Evolutionary conservation across 208 protist genomes (phyloP).

Genomic region (Trypanosoma melophagium): DNA sequence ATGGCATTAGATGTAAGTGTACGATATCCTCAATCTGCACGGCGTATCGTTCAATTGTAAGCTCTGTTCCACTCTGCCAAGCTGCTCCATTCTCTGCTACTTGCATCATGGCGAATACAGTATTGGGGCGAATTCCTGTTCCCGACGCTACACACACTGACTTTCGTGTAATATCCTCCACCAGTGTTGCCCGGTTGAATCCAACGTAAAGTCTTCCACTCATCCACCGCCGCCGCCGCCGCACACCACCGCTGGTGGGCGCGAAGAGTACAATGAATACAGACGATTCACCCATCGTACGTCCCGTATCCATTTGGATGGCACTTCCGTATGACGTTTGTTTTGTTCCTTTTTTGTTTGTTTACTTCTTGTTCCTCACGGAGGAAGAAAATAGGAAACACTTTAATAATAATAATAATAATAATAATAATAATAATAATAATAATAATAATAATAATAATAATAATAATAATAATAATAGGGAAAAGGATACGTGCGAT

Average conservation of each 20-base stretch:
- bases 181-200: slow-evolving; percentile 41
- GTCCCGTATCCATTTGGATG: neutral
- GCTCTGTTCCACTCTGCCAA: slow-evolving; percentile 54
- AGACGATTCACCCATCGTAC: slow-evolving; percentile 25
- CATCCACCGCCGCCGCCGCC: slow-evolving; percentile 41
- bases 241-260: slow-evolving; percentile 33
- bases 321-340: neutral
- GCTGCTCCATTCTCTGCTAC: slow-evolving; percentile 44
- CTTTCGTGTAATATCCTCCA: slow-evolving; percentile 35
- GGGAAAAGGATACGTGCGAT: no score
- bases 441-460: no score
- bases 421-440: no score
- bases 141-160: slow-evolving; percentile 39
- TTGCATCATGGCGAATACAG: slow-evolving; percentile 52
- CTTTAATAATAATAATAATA: no score
- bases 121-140: slow-evolving; percentile 46
- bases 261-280: slow-evolving; percentile 62
- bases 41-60: slow-evolving; percentile 40
- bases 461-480: no score
- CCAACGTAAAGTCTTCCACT: slow-evolving; percentile 54
- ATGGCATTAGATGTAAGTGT: slow-evolving; percentile 71
- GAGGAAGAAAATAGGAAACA: no score
- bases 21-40: slow-evolving; percentile 65
- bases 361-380: neutral
- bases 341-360: neutral